Conservation (phyloP, 768 basidiomycete species). For the Paxillus rubicundulus region DNA sequence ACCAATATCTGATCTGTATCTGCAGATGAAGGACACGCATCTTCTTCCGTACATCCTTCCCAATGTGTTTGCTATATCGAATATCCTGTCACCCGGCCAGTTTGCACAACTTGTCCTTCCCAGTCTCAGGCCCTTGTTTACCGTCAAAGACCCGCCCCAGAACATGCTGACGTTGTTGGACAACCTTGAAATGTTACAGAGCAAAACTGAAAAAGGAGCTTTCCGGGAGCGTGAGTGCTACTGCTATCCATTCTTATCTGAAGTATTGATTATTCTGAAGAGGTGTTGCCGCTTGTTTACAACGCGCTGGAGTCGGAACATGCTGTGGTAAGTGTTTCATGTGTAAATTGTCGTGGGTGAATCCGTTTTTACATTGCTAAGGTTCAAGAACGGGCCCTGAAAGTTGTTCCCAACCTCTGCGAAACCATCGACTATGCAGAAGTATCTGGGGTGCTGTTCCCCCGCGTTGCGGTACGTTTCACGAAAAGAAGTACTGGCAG, state of each 20-base stretch:
- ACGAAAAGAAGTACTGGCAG: neutral
- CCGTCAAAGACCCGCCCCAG: constrained; percentile 91
- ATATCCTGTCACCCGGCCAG: constrained; percentile 69
- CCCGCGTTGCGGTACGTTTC: constrained; percentile 80
- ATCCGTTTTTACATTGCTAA: constrained; percentile 28
- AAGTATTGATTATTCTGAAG: constrained; percentile 40
- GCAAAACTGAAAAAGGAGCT: constrained; percentile 80
- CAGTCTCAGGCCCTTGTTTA: constrained; percentile 85
- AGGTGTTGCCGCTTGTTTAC: constrained; percentile 95
- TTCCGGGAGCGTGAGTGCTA: constrained; percentile 81
- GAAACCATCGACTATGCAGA: constrained; percentile 95
- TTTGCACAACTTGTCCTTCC: constrained; percentile 83
- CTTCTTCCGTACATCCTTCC: constrained; percentile 94
- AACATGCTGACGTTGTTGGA: constrained; percentile 94
- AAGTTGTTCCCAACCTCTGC: constrained; percentile 80
- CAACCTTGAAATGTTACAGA: constrained; percentile 81
- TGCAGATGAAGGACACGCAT: constrained; percentile 89
- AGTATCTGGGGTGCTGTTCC: constrained; percentile 86
- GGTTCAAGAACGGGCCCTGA: constrained; percentile 92
- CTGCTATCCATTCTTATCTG: neutral
- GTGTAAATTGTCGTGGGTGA: neutral
- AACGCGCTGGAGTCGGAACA: constrained; percentile 97
- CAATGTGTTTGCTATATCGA: constrained; percentile 90
- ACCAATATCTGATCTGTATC: constrained; percentile 9
- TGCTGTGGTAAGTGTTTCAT: constrained; percentile 50